phyloP scores from a whole-genome alignment of 192 early-diverging fungal species.

The Funneliformis mosseae region DNA sequence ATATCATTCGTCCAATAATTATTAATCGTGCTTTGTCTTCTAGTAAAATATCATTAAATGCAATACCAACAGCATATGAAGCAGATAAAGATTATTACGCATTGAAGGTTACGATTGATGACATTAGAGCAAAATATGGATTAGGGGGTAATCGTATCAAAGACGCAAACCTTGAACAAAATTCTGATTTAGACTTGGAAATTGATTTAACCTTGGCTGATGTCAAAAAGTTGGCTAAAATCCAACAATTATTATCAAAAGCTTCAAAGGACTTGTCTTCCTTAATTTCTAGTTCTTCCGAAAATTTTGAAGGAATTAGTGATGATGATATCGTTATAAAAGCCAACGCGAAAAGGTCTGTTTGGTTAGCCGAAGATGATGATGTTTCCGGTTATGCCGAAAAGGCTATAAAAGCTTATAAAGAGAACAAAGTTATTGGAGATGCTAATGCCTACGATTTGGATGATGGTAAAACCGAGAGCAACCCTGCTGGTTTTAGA shows the following conservation, averaged over 20 bases:
- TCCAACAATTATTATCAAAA: slow-evolving; percentile 20
- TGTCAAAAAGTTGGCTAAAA: slow-evolving; percentile 7
- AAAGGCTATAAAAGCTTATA: slow-evolving; percentile 22
- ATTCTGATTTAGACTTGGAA: slow-evolving; percentile 33
- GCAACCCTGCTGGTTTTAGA: slow-evolving; percentile 12
- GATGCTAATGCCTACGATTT: slow-evolving; percentile 15
- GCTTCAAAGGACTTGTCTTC: slow-evolving; percentile 14
- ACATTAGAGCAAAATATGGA: slow-evolving; percentile 31
- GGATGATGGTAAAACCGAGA: slow-evolving; percentile 21
- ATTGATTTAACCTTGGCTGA: slow-evolving; percentile 26
- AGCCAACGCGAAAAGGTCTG: neutral
- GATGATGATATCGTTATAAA: slow-evolving; percentile 4
- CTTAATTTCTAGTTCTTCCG: slow-evolving; percentile 1
- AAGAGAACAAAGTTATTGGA: slow-evolving; percentile 10
- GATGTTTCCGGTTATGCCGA: slow-evolving; percentile 25
- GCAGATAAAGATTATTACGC: slow-evolving; percentile 29
- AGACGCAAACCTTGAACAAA: slow-evolving; percentile 28
- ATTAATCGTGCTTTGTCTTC: neutral
- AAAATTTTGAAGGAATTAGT: neutral
- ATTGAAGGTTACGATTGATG: slow-evolving; percentile 31
- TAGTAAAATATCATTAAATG: neutral
- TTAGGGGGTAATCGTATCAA: slow-evolving; percentile 27
- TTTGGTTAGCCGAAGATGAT: slow-evolving; percentile 33
- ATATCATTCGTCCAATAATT: neutral
- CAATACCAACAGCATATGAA: slow-evolving; percentile 23